A percentile compares a stretch with the other conserved stretches of the same genome.
Conservation (phyloP, 495 filamentous ascomycete genomes). For the Penicillium mononematosum region DNA sequence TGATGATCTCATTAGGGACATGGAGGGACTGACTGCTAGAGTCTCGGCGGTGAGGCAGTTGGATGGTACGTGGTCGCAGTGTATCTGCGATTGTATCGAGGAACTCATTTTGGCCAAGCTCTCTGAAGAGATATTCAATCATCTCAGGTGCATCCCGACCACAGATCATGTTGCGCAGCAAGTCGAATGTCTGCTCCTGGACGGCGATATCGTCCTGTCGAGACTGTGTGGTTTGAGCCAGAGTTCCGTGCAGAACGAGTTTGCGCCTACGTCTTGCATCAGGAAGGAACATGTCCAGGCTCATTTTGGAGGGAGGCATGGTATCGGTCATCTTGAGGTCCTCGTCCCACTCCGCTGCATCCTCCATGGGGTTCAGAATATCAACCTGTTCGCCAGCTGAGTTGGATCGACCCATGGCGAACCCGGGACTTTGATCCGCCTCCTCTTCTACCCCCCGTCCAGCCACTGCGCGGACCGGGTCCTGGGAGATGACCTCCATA, state of each 20-base stretch:
- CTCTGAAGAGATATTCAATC: constrained; percentile 77
- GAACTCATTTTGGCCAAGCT: constrained; percentile 70
- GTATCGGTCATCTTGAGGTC: constrained; percentile 63
- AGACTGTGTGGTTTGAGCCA: constrained; percentile 50
- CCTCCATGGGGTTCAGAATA: constrained; percentile 59
- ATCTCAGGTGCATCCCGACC: constrained; percentile 66
- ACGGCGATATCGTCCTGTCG: constrained; percentile 77
- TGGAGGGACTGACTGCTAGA: constrained; percentile 30
- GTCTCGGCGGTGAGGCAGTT: constrained; percentile 41
- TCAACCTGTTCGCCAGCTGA: constrained; percentile 65
- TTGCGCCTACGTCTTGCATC: constrained; percentile 44
- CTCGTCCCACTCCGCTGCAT: constrained; percentile 60
- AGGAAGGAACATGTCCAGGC: constrained; percentile 43
- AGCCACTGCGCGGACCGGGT: constrained; percentile 34
- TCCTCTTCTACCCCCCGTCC: constrained; percentile 41
- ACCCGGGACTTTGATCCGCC: constrained; percentile 33
- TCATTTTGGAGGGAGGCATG: constrained; percentile 43
- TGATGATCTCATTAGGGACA: constrained; percentile 70
- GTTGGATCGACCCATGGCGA: constrained; percentile 61
- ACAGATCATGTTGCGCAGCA: constrained; percentile 85
- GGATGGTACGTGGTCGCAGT: constrained; percentile 55
- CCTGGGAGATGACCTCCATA: constrained; percentile 64
- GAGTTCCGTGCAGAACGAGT: constrained; percentile 48
- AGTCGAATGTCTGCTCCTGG: constrained; percentile 85
- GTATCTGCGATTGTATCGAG: constrained; percentile 76